phyloP scores from a whole-genome alignment of 75 land plant species.

The Ceratopteris richardii region DNA sequence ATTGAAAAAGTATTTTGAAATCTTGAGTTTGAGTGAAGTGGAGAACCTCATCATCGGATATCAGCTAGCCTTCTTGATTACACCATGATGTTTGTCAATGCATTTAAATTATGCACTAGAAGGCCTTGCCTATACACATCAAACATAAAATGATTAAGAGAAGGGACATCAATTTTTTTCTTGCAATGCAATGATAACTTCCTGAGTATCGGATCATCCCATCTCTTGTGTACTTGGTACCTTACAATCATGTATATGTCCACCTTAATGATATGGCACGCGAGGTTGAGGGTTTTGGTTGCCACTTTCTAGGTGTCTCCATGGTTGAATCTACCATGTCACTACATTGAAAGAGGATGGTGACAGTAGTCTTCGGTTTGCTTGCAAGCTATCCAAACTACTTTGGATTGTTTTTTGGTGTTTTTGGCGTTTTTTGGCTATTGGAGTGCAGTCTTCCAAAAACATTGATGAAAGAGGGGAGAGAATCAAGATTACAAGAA shows the following conservation, averaged over 20 bases:
- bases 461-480: conserved; percentile 99
- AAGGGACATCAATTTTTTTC: too few relatives aligned
- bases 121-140: too few relatives aligned
- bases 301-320: conserved; percentile 72
- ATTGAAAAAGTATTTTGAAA: too few relatives aligned
- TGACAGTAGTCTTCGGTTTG: conserved; percentile 76
- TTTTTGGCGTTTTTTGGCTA: conserved; percentile 73
- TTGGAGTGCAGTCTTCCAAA: conserved; percentile 78
- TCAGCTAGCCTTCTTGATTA: too few relatives aligned
- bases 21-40: too few relatives aligned
- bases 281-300: conserved; percentile 91
- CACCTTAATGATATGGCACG: conserved; percentile 54
- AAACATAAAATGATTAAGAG: too few relatives aligned
- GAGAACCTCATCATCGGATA: too few relatives aligned
- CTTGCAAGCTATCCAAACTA: conserved; percentile 68
- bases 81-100: too few relatives aligned
- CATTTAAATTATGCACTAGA: too few relatives aligned
- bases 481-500: conserved; percentile 65
- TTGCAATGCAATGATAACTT: too few relatives aligned
- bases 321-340: conserved; percentile 69
- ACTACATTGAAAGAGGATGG: conserved; percentile 86
- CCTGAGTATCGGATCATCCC: background rate
- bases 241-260: conserved; percentile 61
- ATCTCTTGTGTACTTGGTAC: conserved; percentile 12
- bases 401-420: conserved; percentile 97